phyloP scores from a whole-genome alignment of 169 alveolate genomes.

The Eimeria tenella region DNA sequence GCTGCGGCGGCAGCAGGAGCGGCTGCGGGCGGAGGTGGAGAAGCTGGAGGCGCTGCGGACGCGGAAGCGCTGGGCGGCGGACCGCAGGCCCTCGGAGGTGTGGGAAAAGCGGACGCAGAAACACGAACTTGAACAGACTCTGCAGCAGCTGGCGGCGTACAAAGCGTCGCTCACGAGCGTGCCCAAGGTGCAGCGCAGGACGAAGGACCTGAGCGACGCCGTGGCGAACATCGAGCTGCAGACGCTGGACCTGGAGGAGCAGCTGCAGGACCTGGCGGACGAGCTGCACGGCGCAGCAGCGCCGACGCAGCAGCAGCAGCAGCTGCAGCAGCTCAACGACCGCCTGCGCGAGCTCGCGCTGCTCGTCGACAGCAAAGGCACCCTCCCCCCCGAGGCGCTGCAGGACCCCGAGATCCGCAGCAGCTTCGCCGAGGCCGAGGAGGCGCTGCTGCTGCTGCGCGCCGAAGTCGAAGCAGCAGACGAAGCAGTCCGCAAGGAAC shows the following conservation, averaged over 20 bases:
- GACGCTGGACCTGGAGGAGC: slow-evolving; percentile 27
- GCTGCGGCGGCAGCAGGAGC: slow-evolving; percentile 17
- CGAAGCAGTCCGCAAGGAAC: slow-evolving; percentile 34
- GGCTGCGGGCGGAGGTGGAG: slow-evolving; percentile 5
- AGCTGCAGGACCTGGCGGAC: slow-evolving; percentile 34
- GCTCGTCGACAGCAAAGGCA: slow-evolving; percentile 8
- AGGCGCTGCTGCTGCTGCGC: not conserved
- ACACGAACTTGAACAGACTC: slow-evolving; percentile 48
- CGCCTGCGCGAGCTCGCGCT: not conserved
- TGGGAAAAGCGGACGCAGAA: slow-evolving; percentile 58
- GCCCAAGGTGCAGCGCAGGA: slow-evolving; percentile 7
- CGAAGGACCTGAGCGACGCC: not conserved
- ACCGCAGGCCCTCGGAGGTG: slow-evolving; percentile 46
- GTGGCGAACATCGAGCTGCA: slow-evolving; percentile 26
- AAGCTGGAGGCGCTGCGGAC: not conserved
- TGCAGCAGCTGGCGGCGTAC: slow-evolving; percentile 46
- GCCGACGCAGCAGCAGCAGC: slow-evolving; percentile 11
- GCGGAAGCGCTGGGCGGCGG: slow-evolving; percentile 10
- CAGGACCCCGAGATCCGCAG: slow-evolving; percentile 11
- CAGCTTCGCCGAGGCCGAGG: slow-evolving; percentile 10
- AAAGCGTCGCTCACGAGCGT: not conserved
- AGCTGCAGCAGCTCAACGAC: not conserved
- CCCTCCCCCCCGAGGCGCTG: slow-evolving; percentile 50
- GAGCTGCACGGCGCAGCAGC: not conserved
- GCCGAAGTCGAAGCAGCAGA: slow-evolving; percentile 61